Evolutionary conservation across 2,329 filamentous ascomycete genomes (phyloP), one percentile per base, ranked within the genome.

Genomic region (Colletotrichum tabaci): DNA sequence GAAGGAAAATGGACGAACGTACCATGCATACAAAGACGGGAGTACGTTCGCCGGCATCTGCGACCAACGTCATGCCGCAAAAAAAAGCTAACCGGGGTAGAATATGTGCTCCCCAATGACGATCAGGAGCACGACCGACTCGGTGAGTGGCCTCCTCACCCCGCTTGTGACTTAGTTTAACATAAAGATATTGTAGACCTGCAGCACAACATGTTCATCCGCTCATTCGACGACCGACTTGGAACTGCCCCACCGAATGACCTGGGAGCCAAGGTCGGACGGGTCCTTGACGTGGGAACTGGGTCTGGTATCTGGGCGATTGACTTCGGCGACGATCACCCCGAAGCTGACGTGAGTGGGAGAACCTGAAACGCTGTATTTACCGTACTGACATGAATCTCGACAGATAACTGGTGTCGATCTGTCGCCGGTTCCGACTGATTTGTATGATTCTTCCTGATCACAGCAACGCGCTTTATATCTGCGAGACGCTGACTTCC

Each of bases 401-500:
- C 83, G 78, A 47, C 82, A 79, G 81, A 88, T 80, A 1, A 83
- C 84, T 47, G 89, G 88, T 6, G 86, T 87, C 2, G 88, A 91
- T 74, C 81, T 90, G 2, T 89, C 87, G 18, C 87, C 88, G 0
- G 88, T 89, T 13, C 88, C 90, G 68, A 5, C 7, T 4, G 6
- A 8, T 30, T 86, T 88, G 74, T 92, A 23, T n/a, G 44, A 26
- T 5, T n/a, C 12, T 18, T 40, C 26, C 8, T 3, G 1, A 35
- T n/a, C 18, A 2, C 3, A 78, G 74, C 2, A 1, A 18, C 35
- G 1, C 42, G 10, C 8, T 21, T 0, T 3, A 2, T 4, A 15
- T 21, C 1, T 40, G 4, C 35, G 10, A 5, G n/a, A 9, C 8
- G 15, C 21, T 5, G 0, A 15, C n/a, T n/a, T n/a, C n/a, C n/a